These are phyloP conservation scores for Glomus cerebriforme DNA, from an alignment of 192 early-diverging fungal genomes.

Conservation along the genomic window DNA sequence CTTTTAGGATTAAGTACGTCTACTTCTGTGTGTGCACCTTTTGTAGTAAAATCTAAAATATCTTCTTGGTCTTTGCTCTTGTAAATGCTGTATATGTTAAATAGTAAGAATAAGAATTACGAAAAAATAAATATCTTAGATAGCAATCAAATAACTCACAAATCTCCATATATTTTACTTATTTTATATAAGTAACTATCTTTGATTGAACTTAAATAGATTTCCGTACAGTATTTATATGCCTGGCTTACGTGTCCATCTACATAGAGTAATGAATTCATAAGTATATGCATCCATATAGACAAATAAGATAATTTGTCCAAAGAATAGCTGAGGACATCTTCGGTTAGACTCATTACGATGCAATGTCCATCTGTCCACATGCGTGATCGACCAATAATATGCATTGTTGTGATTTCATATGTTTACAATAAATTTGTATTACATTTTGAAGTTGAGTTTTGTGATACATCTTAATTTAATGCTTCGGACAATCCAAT, in stretches of 20 bases:
- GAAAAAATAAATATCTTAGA: constrained; percentile 19
- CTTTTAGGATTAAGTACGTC: constrained; percentile 34
- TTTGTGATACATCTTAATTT: too few species aligned
- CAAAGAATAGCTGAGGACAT: too few species aligned
- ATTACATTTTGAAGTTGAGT: too few species aligned
- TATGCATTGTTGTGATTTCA: too few species aligned
- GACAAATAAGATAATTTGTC: constrained; percentile 28
- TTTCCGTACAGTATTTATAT: constrained; percentile 21
- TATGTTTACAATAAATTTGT: too few species aligned
- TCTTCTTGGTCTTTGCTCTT: constrained; percentile 26
- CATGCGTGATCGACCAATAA: too few species aligned
- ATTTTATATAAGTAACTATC: constrained; percentile 30
- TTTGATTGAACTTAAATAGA: constrained; percentile 2
- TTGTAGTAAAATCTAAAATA: constrained; percentile 14
- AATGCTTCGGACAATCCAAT: too few species aligned
- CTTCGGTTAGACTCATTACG: too few species aligned
- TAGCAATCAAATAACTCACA: constrained; percentile 31
- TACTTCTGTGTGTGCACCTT: constrained; percentile 24
- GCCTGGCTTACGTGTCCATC: constrained; percentile 11
- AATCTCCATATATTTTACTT: constrained; percentile 33
- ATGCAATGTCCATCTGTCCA: too few species aligned
- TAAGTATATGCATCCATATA: background rate
- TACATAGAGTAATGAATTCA: background rate
- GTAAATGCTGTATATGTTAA: constrained; percentile 20
- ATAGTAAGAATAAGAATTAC: constrained; percentile 27